Base-by-base conservation (phyloP, 306 rosid species). In the Trichosanthes cucumerina region DNA sequence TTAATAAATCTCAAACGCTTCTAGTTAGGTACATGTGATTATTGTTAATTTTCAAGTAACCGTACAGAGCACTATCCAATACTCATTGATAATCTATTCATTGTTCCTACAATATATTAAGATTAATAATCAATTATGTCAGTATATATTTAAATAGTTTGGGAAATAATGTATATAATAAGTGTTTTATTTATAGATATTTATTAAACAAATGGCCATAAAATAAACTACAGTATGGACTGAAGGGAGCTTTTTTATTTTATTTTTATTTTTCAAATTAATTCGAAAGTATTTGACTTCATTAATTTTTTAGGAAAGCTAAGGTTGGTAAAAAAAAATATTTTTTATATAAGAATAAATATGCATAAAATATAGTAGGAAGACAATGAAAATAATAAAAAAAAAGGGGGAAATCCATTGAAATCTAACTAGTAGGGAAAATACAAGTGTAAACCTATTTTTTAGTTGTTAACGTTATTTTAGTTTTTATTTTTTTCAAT, bases 41-140 rank as follows among this genome's bases (percentile, higher is more conserved):
- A 34, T 65, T 36, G 49, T 65, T 65, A 65, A 65, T 65, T 65
- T 65, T 65, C 3, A 38, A 65, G 49, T 65, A 18, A 65, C 24
- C 28, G 73, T 65, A 65, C 73, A 65, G 73, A 3, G 26, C 73
- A 65, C 73, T 65, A 65, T 36, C 73, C 49, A 65, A 38, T 65
- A 34, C 49, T 34, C 24, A 28, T 5, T 62, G 8, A 28, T 62
- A 24, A 62, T 54, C 60, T 18, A 49, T 49, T 49, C 54, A 19
- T 26, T 60, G 38, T 1, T 26, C 34, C 64, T 18, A 26, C 9
- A 14, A 59, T 59, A 24, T 59, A 11, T 28, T 26, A 31, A 15
- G 23, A 63, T 63, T 66, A 66, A 36, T 38, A 7, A 36, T 38
- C 44, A 66, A 66, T 41, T 66, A 34, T 66, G 31, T n/a, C 74